phyloP scores from a whole-genome alignment of 2,329 filamentous ascomycete species.

The Pestalotiopsis sp. region DNA sequence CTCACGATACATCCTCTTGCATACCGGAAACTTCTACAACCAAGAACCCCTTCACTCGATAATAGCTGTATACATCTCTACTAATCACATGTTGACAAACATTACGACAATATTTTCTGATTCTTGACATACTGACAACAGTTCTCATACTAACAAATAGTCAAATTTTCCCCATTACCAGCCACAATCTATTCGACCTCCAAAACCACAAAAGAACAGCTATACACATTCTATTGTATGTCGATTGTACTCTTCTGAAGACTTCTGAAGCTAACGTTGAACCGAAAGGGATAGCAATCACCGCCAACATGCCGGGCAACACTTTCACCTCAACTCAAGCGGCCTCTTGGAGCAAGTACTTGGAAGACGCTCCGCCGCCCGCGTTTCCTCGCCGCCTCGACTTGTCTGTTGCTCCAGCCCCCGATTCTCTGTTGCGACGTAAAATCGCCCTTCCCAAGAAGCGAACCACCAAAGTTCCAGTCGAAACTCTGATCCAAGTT shows the following conservation, averaged over 20 bases:
- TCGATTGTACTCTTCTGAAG: neutral
- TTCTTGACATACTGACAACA: neutral
- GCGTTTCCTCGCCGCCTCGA: neutral
- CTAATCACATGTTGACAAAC: neutral
- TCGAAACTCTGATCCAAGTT: neutral
- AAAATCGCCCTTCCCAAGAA: slow-evolving; percentile 6
- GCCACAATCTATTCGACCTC: neutral
- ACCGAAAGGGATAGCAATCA: neutral
- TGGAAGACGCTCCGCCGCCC: slow-evolving; percentile 2
- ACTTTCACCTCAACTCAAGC: neutral
- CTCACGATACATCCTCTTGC: neutral
- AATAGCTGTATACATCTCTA: neutral
- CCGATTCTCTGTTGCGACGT: neutral
- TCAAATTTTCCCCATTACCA: neutral
- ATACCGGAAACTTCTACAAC: neutral
- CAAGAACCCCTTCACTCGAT: neutral
- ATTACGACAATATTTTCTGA: neutral
- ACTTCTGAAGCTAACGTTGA: neutral
- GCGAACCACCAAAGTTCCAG: neutral
- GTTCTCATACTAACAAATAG: neutral
- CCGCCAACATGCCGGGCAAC: neutral
- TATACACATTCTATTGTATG: neutral
- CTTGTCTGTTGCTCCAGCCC: neutral
- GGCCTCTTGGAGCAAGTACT: slow-evolving; percentile 1
- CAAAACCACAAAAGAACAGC: neutral